Percentiles rank a stretch among this genome's conserved stretches.
Conservation (phyloP, 257 asterid species). For the Rauvolfia tetraphylla region DNA sequence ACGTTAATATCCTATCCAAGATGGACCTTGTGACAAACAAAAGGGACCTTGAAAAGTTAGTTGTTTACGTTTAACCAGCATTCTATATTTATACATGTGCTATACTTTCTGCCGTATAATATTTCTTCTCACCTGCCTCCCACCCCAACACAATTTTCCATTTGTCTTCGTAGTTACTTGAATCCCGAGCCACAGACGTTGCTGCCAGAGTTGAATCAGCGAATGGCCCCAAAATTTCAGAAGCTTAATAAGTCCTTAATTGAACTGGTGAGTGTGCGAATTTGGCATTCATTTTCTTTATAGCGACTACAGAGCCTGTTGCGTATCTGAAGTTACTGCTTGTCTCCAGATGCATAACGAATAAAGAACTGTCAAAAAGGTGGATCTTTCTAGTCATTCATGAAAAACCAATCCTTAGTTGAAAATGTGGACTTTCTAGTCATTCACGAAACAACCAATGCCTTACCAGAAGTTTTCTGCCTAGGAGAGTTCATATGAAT, state of each 20-base stretch:
- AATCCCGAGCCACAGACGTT: constrained; percentile 75
- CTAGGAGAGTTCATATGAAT: neutral
- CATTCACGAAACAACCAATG: neutral
- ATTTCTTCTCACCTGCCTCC: neutral
- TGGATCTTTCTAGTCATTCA: neutral
- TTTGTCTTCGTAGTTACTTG: constrained; percentile 53
- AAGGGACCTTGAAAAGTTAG: constrained; percentile 83
- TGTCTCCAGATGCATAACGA: neutral
- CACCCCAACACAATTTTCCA: neutral
- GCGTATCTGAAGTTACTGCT: neutral
- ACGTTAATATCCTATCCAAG: constrained; percentile 91
- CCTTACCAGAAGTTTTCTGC: neutral
- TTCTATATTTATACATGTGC: neutral
- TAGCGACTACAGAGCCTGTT: neutral
- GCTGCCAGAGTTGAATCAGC: constrained; percentile 77
- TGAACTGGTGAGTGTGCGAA: constrained; percentile 60
- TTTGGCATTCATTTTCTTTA: neutral
- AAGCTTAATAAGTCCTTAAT: constrained; percentile 83
- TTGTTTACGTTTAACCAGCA: constrained; percentile 13
- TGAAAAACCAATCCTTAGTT: too few species aligned
- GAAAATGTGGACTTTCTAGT: too few species aligned
- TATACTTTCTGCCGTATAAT: constrained; percentile 1
- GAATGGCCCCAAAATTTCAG: constrained; percentile 85
- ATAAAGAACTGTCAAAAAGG: neutral
- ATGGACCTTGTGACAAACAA: constrained; percentile 97